Percentiles rank a stretch among this genome's conserved stretches.
Conservation (phyloP, 2,329 filamentous ascomycete species). For the Aspergillus puulaauensis region DNA sequence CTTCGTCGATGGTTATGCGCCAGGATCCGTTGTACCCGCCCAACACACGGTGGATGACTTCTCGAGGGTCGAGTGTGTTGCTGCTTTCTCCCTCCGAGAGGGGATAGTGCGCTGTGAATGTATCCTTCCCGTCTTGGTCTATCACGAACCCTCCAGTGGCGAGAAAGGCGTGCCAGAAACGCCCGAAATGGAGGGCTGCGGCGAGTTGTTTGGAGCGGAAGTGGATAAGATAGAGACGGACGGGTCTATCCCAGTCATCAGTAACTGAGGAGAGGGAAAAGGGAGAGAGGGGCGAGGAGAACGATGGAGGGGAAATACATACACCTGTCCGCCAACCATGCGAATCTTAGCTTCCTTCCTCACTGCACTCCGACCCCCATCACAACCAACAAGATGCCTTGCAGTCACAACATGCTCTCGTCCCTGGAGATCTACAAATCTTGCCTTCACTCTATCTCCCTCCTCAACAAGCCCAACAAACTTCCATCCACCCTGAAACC, state of each 20-base stretch:
- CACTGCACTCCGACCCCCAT: slow-evolving; percentile 28
- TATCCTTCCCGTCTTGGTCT: slow-evolving; percentile 34
- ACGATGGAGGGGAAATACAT: slow-evolving; percentile 1
- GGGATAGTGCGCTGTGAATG: slow-evolving; percentile 31
- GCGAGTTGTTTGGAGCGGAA: slow-evolving; percentile 32
- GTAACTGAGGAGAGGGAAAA: background rate
- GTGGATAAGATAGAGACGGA: slow-evolving; percentile 27
- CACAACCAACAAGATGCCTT: slow-evolving; percentile 28
- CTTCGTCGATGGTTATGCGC: slow-evolving; percentile 33
- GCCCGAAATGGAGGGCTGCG: slow-evolving; percentile 22
- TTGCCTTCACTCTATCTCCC: slow-evolving; percentile 15
- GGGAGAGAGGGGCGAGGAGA: background rate
- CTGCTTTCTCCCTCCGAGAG: slow-evolving; percentile 14
- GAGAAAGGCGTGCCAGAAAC: slow-evolving; percentile 36
- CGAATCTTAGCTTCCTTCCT: slow-evolving; percentile 22
- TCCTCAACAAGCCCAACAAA: slow-evolving; percentile 16
- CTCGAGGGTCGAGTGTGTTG: slow-evolving; percentile 19
- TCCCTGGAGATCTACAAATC: slow-evolving; percentile 18
- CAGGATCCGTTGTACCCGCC: slow-evolving; percentile 19
- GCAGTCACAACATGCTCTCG: slow-evolving; percentile 19
- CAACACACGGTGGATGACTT: slow-evolving; percentile 23
- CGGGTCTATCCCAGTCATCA: background rate
- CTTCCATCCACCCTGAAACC: background rate
- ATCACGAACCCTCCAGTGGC: slow-evolving; percentile 26
- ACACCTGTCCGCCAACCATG: slow-evolving; percentile 28